Evolutionary conservation across 140 eudicot species (phyloP), one percentile per base, ranked within the genome.

Genomic region (Flaveria floridana): DNA sequence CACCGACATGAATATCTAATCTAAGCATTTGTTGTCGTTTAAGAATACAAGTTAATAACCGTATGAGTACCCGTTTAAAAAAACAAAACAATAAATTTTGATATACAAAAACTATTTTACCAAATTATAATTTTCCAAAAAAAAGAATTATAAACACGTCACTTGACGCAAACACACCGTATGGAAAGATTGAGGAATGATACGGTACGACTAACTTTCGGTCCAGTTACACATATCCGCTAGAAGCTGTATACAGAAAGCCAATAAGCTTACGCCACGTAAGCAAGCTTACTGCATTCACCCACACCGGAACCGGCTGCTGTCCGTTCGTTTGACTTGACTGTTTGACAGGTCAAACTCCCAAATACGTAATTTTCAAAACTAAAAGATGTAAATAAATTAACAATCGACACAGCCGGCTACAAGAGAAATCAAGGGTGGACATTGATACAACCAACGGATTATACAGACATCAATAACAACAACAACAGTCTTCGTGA

Each of bases 321-420:
- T 46, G 30, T 52, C 14, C 6, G 2, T 42, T 65, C 68, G 2
- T 65, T 30, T 2, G 65, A 18, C 77, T 56, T 71, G 47, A 48
- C 72, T 74, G 71, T 80, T 75, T 74, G 76, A 76, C 71, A 70
- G 42, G 78, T 76, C 81, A 81, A 81, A 81, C 74, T 26, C 65
- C 75, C 11, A 69, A 28, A 10, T 21, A 20, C 44, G 44, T 62
- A 46, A 7, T 25, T 58, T 68, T 59, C 74, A 68, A 55, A 53
- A 41, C 44, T 41, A 48, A 58, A 44, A 53, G 20, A 76, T 34
- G 16, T 68, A 3, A 48, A 34, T 72, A 56, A 73, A 57, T 57
- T 19, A 57, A 61, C 11, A 57, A 74, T 19, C 76, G 59, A 80
- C 52, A 61, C 68, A 51, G 84, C 84, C 77, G 84, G 79, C 83